Evolutionary conservation across 768 basidiomycete genomes (phyloP).

Genomic region (Favolaschia claudopus): DNA sequence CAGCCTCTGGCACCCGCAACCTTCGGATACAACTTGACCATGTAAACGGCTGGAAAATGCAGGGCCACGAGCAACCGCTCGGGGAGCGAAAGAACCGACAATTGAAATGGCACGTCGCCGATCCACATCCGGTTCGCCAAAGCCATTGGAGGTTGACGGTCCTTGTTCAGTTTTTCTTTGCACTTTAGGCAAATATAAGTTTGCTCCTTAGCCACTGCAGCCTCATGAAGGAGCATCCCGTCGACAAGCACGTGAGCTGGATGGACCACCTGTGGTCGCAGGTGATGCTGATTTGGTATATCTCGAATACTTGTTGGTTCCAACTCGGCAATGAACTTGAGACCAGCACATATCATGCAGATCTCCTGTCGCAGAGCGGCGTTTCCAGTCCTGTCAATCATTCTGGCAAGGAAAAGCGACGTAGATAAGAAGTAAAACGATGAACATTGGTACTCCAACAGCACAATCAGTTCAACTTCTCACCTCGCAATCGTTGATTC

Average conservation of each 20-base stretch:
- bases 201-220: not conserved
- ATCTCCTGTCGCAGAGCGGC: not conserved
- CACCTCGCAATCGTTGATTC: no score
- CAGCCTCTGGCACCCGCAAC: not conserved
- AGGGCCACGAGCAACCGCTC: slow-evolving; percentile 33
- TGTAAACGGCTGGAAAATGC: slow-evolving; percentile 26
- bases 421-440: no score
- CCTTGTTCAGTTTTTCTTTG: not conserved
- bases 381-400: slow-evolving; percentile 4
- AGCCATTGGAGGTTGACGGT: slow-evolving; percentile 7
- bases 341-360: slow-evolving; percentile 1
- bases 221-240: not conserved
- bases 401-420: no score
- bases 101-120: slow-evolving; percentile 24
- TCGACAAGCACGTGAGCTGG: not conserved
- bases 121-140: slow-evolving; percentile 39
- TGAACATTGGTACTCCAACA: not conserved
- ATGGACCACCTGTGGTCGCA: not conserved
- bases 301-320: not conserved
- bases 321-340: not conserved
- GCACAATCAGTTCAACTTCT: no score
- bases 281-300: not conserved
- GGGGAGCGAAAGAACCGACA: slow-evolving; percentile 24
- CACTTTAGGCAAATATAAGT: not conserved
- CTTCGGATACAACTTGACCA: slow-evolving; percentile 1